phyloP scores from a whole-genome alignment of 768 basidiomycete genomes.

The Auricularia heimuer region DNA sequence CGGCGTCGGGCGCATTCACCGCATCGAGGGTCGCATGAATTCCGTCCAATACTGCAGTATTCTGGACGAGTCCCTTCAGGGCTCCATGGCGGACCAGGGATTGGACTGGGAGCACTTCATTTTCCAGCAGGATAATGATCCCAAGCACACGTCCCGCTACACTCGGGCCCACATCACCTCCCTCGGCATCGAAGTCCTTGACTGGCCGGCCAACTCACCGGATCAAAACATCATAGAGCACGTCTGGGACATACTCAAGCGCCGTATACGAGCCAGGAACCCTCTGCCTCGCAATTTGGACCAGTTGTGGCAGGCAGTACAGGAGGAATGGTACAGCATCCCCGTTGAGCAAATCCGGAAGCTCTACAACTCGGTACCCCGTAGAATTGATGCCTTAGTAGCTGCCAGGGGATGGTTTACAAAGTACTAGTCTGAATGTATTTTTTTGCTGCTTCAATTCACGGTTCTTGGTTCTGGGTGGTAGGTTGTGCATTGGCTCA shows the following conservation, averaged over 20 bases:
- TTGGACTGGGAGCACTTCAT: constrained; percentile 12
- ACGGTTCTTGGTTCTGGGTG: no score
- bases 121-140: constrained; percentile 31
- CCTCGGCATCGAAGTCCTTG: constrained; percentile 19
- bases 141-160: constrained; percentile 23
- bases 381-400: not conserved
- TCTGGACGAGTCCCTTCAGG: constrained; percentile 20
- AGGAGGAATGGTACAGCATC: constrained; percentile 5
- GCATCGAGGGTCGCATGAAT: constrained; percentile 26
- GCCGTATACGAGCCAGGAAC: constrained; percentile 7
- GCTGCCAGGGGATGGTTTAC: constrained; percentile 2
- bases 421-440: constrained; percentile 2
- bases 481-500: no score
- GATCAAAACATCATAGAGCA: constrained; percentile 29
- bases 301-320: constrained; percentile 14
- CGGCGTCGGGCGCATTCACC: constrained; percentile 20
- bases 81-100: constrained; percentile 17
- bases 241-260: constrained; percentile 24
- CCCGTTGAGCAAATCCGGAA: not conserved
- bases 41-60: constrained; percentile 19
- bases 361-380: not conserved
- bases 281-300: constrained; percentile 13
- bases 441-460: no score
- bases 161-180: constrained; percentile 21
- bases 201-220: constrained; percentile 24